Conservation (phyloP, 1,284 basidiomycete genomes). For the Pseudozyma sp. region DNA sequence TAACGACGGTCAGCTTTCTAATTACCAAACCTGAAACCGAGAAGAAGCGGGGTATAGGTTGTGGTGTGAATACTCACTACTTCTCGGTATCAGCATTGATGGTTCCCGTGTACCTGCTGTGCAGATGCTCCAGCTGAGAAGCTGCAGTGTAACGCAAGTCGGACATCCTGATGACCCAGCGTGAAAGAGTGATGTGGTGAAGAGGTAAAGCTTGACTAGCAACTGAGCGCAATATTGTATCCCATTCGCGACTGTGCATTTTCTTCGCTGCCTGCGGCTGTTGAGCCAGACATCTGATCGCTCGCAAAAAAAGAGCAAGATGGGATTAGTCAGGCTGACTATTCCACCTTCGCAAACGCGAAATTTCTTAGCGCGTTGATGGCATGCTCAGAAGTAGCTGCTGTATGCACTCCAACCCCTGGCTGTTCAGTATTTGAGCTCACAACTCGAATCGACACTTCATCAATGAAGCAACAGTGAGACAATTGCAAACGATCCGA, state of each 20-base stretch:
- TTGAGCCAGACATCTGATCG: background rate
- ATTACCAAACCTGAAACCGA: conserved; percentile 13
- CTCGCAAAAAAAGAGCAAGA: background rate
- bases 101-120: conserved; percentile 94
- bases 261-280: background rate
- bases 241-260: background rate
- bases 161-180: conserved; percentile 24
- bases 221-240: background rate
- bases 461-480: background rate
- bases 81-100: conserved; percentile 67
- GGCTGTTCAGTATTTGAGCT: background rate
- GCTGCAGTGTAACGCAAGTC: conserved; percentile 49
- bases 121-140: conserved; percentile 72
- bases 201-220: conserved; percentile 3
- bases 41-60: conserved; percentile 8
- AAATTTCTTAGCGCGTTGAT: background rate
- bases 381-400: conserved; percentile 1
- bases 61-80: conserved; percentile 52
- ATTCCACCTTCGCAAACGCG: conserved; percentile 3
- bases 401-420: conserved; percentile 39
- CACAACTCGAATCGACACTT: background rate
- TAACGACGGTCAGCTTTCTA: conserved; percentile 6
- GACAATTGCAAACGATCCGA: conserved; percentile 15
- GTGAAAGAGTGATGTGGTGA: conserved; percentile 2
- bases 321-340: background rate